These are phyloP conservation scores for Tricholoma flavovirens DNA, from an alignment of 768 basidiomycete species.

Conservation along the genomic window DNA sequence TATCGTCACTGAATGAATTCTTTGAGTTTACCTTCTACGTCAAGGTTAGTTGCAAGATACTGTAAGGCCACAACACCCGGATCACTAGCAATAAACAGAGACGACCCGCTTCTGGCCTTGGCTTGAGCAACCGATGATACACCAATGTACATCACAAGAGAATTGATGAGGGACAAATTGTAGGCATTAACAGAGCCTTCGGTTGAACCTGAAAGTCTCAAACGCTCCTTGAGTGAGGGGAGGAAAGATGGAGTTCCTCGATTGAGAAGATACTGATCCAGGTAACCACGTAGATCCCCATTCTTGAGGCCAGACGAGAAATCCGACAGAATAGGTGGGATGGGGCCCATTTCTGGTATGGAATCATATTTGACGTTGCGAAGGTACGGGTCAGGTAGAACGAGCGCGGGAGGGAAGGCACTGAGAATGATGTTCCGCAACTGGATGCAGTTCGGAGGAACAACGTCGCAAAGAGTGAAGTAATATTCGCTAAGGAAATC, in stretches of 20 bases:
- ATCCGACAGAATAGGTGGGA: constrained; percentile 89
- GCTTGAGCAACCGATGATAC: constrained; percentile 87
- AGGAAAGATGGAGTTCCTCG: constrained; percentile 69
- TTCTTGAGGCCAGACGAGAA: constrained; percentile 78
- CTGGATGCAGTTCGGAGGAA: constrained; percentile 91
- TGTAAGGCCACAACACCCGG: constrained; percentile 82
- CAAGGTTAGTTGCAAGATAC: constrained; percentile 77
- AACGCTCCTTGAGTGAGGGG: constrained; percentile 70
- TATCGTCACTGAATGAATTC: background rate
- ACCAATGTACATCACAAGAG: constrained; percentile 95
- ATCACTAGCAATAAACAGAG: constrained; percentile 75
- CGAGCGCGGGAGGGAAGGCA: constrained; percentile 80
- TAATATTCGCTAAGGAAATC: constrained; percentile 97
- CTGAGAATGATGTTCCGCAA: constrained; percentile 94
- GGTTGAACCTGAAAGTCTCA: constrained; percentile 45
- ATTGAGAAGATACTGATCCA: constrained; percentile 83
- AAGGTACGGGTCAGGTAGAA: constrained; percentile 84
- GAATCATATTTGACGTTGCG: constrained; percentile 68
- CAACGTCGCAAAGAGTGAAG: constrained; percentile 90
- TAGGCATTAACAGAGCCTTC: constrained; percentile 56
- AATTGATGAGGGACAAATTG: constrained; percentile 87
- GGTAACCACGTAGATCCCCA: constrained; percentile 68
- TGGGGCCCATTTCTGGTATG: constrained; percentile 85
- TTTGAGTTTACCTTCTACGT: constrained; percentile 70
- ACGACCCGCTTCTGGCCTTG: constrained; percentile 77